Percentiles rank a stretch among this genome's conserved stretches.
These are phyloP conservation scores for Aegilops sharonensis DNA, from an alignment of 176 grass and related monocot species.

Conservation along the genomic window DNA sequence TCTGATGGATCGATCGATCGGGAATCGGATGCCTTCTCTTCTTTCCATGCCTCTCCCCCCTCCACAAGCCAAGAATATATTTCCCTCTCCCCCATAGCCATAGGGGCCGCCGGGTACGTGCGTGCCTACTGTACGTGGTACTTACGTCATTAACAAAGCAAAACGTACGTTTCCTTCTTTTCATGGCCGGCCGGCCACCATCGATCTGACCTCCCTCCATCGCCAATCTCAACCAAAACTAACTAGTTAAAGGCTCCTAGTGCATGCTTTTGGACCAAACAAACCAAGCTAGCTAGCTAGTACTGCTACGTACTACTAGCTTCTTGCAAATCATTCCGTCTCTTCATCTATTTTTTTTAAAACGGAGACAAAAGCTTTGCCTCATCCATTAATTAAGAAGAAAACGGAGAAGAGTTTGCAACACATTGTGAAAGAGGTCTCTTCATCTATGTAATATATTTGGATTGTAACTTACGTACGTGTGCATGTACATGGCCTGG, in stretches of 20 bases:
- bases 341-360: neutral
- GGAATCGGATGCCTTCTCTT: slow-evolving; percentile 55
- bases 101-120: neutral
- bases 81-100: neutral
- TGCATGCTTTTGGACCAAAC: too few species aligned
- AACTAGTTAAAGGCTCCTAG: neutral
- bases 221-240: too few species aligned
- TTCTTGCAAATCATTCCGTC: neutral
- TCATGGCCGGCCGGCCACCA: neutral
- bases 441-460: neutral
- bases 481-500: neutral
- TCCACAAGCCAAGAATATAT: slow-evolving; percentile 41
- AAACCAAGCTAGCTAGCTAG: too few species aligned
- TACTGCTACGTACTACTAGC: too few species aligned
- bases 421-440: neutral
- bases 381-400: too few species aligned
- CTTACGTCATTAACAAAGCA: neutral
- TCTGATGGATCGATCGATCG: slow-evolving; percentile 9
- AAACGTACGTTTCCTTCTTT: slow-evolving; percentile 18
- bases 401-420: too few species aligned
- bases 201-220: too few species aligned
- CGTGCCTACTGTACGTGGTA: neutral
- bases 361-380: too few species aligned
- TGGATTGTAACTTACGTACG: neutral
- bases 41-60: slow-evolving; percentile 24